Base-by-base conservation (phyloP, 345 rosid species). In the Salix exigua region DNA sequence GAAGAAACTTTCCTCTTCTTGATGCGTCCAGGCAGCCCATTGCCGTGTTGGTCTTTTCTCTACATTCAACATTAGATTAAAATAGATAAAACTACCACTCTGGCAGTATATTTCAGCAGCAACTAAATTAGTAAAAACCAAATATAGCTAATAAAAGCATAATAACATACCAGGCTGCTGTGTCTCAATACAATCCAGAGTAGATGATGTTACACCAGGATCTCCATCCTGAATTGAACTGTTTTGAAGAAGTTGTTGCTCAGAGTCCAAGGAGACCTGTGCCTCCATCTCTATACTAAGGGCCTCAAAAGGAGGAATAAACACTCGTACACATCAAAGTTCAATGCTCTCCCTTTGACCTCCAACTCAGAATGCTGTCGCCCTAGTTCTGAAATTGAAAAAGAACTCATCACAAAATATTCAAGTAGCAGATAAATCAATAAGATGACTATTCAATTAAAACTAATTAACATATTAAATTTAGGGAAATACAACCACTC, bases 11-110 rank as follows among this genome's bases (percentile, higher is more conserved):
- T 94, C 98, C 81, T 96, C 98, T 87, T 96, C 99, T 86, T 94
- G 89, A 72, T 89, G 97, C 48, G 99, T 96, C 99, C 99, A 96
- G 77, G 99, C 98, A 85, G 98, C 98, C 99, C 99, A 96, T 75
- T 96, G 97, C 72, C 98, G 81, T 33, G 98, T 96, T 30, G 96
- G 90, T 81, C 83, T 94, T 86, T 92, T 96, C 35, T 79, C 99
- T 92, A 86, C 85, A 81, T 69, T 62, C 21, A 19, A 46, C 23
- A 79, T 62, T 73, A 19, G 16, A 72, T 66, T 55, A 31, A 61
- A 62, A 26, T 9, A 30, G 19, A 61, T 58, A 66, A 61, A 79
- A 73, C 26, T 37, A 14, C 35, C 71, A 62, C 46, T 64, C 70
- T 38, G 10, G 17, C 14, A 23, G 42, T 58, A 72, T 63, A 65